Evolutionary conservation across 2,329 filamentous ascomycete genomes (phyloP).

Genomic region (Thielaviopsis musarum): DNA sequence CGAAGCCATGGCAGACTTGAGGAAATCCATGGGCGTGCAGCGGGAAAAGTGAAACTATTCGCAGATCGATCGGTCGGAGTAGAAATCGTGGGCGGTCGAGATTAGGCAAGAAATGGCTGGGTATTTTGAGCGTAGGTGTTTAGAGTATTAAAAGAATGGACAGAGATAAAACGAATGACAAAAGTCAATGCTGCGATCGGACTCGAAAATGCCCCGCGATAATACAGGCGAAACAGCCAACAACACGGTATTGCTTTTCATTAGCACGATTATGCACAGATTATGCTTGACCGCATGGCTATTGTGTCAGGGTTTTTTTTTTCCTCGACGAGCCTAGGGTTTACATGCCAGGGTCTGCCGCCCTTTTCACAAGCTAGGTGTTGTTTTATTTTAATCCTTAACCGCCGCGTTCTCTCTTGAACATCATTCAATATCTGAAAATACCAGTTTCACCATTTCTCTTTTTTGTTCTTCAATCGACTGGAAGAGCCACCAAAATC

Average conservation of each 20-base stretch:
- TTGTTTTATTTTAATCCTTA: too few relatives aligned
- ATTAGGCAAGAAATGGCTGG: neutral
- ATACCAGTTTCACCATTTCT: too few relatives aligned
- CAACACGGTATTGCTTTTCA: neutral
- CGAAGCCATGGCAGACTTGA: constrained; percentile 93
- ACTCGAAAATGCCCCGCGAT: neutral
- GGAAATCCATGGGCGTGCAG: constrained; percentile 70
- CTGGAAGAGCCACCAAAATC: neutral
- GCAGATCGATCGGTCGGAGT: neutral
- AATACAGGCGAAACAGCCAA: neutral
- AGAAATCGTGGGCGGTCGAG: neutral
- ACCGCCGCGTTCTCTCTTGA: too few relatives aligned
- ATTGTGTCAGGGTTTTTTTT: too few relatives aligned
- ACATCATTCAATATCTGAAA: too few relatives aligned
- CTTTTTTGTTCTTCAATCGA: too few relatives aligned
- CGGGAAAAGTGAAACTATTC: neutral
- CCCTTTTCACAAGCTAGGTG: too few relatives aligned
- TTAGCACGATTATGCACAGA: neutral
- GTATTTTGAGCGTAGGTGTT: neutral
- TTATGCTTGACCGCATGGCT: too few relatives aligned
- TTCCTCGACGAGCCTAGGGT: too few relatives aligned
- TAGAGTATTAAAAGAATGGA: neutral
- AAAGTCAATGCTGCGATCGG: neutral
- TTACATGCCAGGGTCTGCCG: too few relatives aligned
- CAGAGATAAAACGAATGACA: neutral